A percentile compares a stretch with the other conserved stretches of the same genome.
phyloP scores from a whole-genome alignment of 192 early-diverging fungal species.

The Backusella macrospora region DNA sequence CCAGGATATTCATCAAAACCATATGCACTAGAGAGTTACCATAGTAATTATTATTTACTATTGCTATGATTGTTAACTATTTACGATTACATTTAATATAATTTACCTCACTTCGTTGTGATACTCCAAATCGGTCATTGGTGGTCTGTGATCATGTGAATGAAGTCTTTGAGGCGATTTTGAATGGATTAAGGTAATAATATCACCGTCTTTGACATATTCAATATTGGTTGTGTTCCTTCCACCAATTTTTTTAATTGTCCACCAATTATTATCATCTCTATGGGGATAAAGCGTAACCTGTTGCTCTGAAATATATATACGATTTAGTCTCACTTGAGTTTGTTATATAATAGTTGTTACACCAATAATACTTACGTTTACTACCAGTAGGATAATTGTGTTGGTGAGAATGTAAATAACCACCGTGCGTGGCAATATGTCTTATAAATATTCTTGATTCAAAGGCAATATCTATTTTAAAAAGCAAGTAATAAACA shows the following conservation, averaged over 20 bases:
- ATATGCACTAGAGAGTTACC: slow-evolving; percentile 48
- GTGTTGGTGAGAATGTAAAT: slow-evolving; percentile 75
- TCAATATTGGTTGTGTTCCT: slow-evolving; percentile 48
- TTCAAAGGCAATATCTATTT: slow-evolving; percentile 68
- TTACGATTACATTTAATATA: background rate
- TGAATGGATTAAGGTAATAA: slow-evolving; percentile 75
- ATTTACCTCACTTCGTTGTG: slow-evolving; percentile 70
- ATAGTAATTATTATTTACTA: background rate
- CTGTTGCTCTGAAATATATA: slow-evolving; percentile 63
- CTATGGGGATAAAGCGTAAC: slow-evolving; percentile 79
- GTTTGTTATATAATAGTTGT: background rate
- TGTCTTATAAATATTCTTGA: slow-evolving; percentile 72
- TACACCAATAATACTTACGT: slow-evolving; percentile 31
- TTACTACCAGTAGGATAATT: slow-evolving; percentile 78
- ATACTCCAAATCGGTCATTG: slow-evolving; percentile 69
- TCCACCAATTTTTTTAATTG: slow-evolving; percentile 53
- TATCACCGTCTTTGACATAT: slow-evolving; percentile 69
- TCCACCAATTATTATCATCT: slow-evolving; percentile 89
- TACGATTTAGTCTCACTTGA: background rate
- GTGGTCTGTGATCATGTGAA: slow-evolving; percentile 69
- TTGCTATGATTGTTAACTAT: background rate
- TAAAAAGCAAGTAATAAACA: background rate
- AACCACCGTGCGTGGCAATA: slow-evolving; percentile 76
- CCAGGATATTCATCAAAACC: slow-evolving; percentile 74
- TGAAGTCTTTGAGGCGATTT: slow-evolving; percentile 65